Conservation (phyloP, 2,329 filamentous ascomycete species). For the Penicillium crustosum region DNA sequence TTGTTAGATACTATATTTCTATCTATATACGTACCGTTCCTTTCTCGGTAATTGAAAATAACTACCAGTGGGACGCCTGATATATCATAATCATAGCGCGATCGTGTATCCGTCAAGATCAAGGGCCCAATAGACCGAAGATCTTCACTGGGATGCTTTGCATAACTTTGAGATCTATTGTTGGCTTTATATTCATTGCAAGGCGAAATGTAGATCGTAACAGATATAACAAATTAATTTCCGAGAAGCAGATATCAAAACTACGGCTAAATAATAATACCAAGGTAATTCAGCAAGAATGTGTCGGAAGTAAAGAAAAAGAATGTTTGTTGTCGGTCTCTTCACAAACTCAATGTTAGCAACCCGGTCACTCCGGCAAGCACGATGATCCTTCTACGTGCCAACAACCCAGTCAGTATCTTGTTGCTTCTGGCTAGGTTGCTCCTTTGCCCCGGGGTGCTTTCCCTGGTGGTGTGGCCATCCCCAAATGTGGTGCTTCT, state of each 20-base stretch:
- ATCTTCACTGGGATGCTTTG: not conserved
- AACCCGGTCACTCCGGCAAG: not conserved
- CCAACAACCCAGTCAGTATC: constrained; percentile 13
- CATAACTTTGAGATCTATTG: not conserved
- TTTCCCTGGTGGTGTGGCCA: constrained; percentile 4
- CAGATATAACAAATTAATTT: not conserved
- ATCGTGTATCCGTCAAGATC: too few species aligned
- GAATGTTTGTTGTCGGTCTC: not conserved
- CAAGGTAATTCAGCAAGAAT: not conserved
- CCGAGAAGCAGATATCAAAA: not conserved
- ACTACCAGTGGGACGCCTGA: too few species aligned
- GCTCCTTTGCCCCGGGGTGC: constrained; percentile 5
- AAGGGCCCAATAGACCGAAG: not conserved
- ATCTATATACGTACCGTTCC: too few species aligned
- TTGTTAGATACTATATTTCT: too few species aligned
- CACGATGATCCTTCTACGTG: not conserved
- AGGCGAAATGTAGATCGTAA: not conserved
- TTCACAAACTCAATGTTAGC: not conserved
- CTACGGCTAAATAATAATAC: not conserved
- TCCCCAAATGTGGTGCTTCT: constrained; percentile 8
- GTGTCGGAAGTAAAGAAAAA: not conserved
- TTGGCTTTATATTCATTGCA: not conserved
- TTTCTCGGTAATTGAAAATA: too few species aligned
- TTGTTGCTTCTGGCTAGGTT: constrained; percentile 1
- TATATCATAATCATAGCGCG: too few species aligned